A percentile compares a stretch with the other conserved stretches of the same genome.
Evolutionary conservation across 2,329 filamentous ascomycete genomes (phyloP).

Genomic region (Fonsecaea multimorphosa): DNA sequence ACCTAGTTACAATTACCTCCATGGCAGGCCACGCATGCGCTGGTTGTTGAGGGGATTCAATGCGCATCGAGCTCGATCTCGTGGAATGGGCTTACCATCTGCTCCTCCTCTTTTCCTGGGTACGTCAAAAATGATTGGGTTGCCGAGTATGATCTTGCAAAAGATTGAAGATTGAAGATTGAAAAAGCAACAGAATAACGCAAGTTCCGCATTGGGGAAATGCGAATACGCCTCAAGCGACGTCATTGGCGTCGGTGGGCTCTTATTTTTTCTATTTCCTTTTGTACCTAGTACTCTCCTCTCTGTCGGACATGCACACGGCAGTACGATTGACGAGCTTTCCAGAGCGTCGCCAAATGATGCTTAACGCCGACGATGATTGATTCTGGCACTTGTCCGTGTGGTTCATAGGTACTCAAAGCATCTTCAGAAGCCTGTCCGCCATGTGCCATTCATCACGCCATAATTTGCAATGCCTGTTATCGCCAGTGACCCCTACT

Average conservation of each 20-base stretch:
- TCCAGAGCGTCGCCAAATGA: background rate
- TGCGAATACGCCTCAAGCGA: background rate
- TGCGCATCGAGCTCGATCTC: background rate
- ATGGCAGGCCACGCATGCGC: background rate
- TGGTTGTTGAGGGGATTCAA: background rate
- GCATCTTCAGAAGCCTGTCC: background rate
- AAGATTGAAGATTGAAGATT: no score
- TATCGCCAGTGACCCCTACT: background rate
- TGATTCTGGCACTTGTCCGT: no score
- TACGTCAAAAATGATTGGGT: background rate
- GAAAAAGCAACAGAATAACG: background rate
- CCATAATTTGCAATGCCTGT: no score
- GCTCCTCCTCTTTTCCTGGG: background rate
- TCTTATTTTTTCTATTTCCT: background rate
- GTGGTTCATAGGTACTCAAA: background rate
- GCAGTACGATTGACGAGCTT: background rate
- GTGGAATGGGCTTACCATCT: background rate
- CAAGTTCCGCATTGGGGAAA: background rate
- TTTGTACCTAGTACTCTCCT: no score
- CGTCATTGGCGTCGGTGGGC: background rate
- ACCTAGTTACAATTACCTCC: background rate
- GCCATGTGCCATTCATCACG: background rate
- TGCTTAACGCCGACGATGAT: no score
- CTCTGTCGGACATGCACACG: background rate
- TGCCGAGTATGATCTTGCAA: background rate